Evolutionary conservation across 2,329 filamentous ascomycete genomes (phyloP), one percentile per base, ranked within the genome.

Genomic region (Trichophyton rubrum): DNA sequence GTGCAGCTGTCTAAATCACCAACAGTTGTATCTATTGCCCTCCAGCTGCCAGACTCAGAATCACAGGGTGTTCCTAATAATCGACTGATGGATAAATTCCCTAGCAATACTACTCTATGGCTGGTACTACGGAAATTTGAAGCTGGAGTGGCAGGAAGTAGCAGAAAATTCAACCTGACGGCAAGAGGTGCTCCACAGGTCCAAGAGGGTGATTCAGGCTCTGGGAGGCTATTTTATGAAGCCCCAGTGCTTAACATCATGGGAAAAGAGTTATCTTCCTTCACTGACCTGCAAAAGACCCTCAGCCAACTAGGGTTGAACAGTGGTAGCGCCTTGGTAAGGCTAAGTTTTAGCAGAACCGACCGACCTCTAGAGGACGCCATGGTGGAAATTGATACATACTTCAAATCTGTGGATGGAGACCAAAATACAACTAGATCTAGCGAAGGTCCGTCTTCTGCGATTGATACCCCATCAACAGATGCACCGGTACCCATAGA

Each of bases 111-210:
- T 40, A 89, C 90, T 17, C 72, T 99, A 73, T 99, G 93, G 93
- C 83, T 90, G 66, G 79, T 97, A 30, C 72, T 99, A 61, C 86
- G 93, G 62, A 89, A 93, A 70, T 95, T 97, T 66, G 93, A 99
- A 74, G 87, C 87, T 64, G 85, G 82, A 38, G 81, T 82, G 24
- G 82, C 82, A n/a, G 84, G 79, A 56, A 78, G 79, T 61, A 80
- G 80, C 7, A 78, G 75, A 59, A 83, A 78, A 60, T 77, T 89
- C 65, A 96, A 96, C 71, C 83, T 99, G 66, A 97, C 93, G 0
- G 90, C 86, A 13, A 81, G 91, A 63, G 90, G 86, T 1, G 80
- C 87, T n/a, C 86, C 90, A 0, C 64, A 67, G 24, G 80, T 83
- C 63, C 81, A 80, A 15, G 78, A 75, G 62, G 82, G 79, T 3